phyloP scores from a whole-genome alignment of 2,329 filamentous ascomycete species.

The Stagonosporopsis chrysanthemi region DNA sequence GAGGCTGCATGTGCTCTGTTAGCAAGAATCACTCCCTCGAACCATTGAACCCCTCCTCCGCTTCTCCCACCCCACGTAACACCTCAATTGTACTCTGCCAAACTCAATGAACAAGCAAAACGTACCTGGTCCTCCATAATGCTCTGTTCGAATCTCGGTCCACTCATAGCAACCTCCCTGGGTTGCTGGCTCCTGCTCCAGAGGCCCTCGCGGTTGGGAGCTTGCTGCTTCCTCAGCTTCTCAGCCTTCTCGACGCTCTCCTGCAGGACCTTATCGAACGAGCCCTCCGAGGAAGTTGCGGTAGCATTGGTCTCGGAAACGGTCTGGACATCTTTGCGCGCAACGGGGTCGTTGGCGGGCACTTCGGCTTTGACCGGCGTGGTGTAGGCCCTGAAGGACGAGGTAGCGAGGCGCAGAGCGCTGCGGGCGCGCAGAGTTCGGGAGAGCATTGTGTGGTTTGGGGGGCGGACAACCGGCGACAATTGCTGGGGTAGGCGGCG shows the following conservation, averaged over 20 bases:
- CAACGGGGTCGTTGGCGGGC: slow-evolving; percentile 70
- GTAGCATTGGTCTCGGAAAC: slow-evolving; percentile 69
- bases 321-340: slow-evolving; percentile 56
- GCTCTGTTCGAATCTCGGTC: slow-evolving; percentile 96
- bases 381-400: slow-evolving; percentile 35
- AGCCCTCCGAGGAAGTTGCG: slow-evolving; percentile 59
- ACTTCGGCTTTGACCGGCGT: slow-evolving; percentile 57
- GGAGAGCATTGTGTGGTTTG: slow-evolving; percentile 33
- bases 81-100: background rate
- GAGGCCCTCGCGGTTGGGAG: slow-evolving; percentile 80
- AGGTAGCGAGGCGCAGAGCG: slow-evolving; percentile 34
- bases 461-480: slow-evolving; percentile 9
- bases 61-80: background rate
- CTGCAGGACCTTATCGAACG: slow-evolving; percentile 61
- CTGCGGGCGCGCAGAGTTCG: slow-evolving; percentile 39
- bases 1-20: slow-evolving; percentile 67
- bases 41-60: background rate
- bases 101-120: slow-evolving; percentile 10
- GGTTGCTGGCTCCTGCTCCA: slow-evolving; percentile 91
- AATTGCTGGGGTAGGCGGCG: slow-evolving; percentile 5
- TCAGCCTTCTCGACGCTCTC: slow-evolving; percentile 64
- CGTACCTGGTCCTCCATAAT: slow-evolving; percentile 90
- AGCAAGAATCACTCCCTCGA: background rate
- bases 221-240: slow-evolving; percentile 70
- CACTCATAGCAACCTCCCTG: slow-evolving; percentile 83